Evolutionary conservation across 164 flowering plant genomes (phyloP).

Genomic region (Paratinospora sagittata): DNA sequence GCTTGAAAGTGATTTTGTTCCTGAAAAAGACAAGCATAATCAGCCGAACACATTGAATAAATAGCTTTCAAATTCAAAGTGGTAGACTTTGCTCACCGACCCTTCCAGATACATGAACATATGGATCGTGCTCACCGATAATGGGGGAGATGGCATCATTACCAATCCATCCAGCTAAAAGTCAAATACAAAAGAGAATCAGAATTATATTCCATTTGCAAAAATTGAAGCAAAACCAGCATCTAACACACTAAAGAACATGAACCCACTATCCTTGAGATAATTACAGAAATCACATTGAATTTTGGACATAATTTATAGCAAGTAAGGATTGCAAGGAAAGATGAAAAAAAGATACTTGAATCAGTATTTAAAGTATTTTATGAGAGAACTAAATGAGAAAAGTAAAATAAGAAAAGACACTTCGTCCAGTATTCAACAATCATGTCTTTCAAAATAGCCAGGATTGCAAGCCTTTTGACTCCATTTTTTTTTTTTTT

Average conservation of each 20-base stretch:
- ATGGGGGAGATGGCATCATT: constrained; percentile 76
- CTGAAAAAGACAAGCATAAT: constrained; percentile 35
- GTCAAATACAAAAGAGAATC: constrained; percentile 6
- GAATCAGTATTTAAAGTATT: background rate
- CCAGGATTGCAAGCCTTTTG: background rate
- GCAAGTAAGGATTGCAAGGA: background rate
- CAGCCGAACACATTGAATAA: constrained; percentile 1
- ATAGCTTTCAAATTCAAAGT: constrained; percentile 3
- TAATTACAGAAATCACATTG: background rate
- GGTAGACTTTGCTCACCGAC: constrained; percentile 38
- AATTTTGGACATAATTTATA: background rate
- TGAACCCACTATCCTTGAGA: background rate
- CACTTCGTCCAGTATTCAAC: background rate
- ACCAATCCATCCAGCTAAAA: constrained; percentile 97
- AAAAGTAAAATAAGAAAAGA: background rate
- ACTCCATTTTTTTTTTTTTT: too few relatives aligned
- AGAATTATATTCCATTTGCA: background rate
- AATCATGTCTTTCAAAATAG: background rate
- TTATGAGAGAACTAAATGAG: background rate
- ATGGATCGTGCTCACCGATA: constrained; percentile 89
- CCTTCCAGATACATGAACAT: constrained; percentile 63
- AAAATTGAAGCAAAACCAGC: background rate
- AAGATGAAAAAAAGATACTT: background rate
- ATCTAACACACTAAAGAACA: background rate
- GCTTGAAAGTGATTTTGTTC: constrained; percentile 71